Evolutionary conservation across 306 rosid genomes (phyloP).

Genomic region (Sicyos edulis): DNA sequence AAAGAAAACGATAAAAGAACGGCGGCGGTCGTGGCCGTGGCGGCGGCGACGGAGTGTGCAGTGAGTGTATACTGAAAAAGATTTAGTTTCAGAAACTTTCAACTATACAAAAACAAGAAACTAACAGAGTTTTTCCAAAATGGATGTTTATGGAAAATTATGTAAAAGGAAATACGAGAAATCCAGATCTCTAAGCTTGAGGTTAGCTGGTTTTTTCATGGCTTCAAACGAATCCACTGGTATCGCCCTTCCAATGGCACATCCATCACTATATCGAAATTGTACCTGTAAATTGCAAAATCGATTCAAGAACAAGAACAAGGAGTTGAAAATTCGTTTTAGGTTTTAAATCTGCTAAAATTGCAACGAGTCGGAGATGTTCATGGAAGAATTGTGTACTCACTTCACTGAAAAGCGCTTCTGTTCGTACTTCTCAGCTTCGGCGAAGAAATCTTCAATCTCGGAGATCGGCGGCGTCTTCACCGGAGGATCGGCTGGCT

Average conservation of each 20-base stretch:
- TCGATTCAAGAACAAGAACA: conserved; percentile 16
- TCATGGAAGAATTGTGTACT: conserved; percentile 26
- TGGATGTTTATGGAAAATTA: neutral
- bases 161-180: neutral
- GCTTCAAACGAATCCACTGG: conserved; percentile 78
- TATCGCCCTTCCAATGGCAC: conserved; percentile 84
- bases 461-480: conserved; percentile 49
- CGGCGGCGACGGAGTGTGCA: neutral
- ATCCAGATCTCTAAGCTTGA: conserved; percentile 9
- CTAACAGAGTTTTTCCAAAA: neutral
- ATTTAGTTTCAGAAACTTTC: conserved; percentile 12
- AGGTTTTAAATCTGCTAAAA: conserved; percentile 37
- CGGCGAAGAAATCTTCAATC: conserved; percentile 70
- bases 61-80: neutral
- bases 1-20: conserved; percentile 2
- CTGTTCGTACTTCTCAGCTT: conserved; percentile 65
- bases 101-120: conserved; percentile 21
- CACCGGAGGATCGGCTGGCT: conserved; percentile 4
- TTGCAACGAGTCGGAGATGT: conserved; percentile 36
- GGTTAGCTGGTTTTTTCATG: conserved; percentile 23
- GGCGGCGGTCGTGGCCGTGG: neutral
- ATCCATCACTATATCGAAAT: conserved; percentile 75
- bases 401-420: conserved; percentile 75
- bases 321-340: conserved; percentile 50
- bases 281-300: conserved; percentile 57